phyloP scores from a whole-genome alignment of 2,329 filamentous ascomycete genomes.

The Grosmannia serpens region DNA sequence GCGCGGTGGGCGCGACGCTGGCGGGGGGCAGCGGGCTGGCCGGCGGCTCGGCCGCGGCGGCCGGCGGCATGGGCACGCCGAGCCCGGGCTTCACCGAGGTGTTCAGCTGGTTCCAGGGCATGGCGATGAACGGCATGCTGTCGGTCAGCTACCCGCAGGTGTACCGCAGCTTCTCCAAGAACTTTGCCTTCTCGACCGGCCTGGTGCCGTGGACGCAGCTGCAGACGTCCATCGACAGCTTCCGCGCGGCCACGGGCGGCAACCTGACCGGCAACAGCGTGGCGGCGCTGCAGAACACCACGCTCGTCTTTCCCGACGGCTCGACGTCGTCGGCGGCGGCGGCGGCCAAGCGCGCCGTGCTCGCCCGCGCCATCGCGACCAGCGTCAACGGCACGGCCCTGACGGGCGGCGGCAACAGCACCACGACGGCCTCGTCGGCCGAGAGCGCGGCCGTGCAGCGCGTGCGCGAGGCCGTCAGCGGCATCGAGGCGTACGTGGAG shows the following conservation, averaged over 20 bases:
- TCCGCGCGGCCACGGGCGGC: constrained; percentile 70
- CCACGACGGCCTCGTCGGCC: constrained; percentile 12
- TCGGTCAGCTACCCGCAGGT: constrained; percentile 79
- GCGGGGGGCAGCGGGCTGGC: constrained; percentile 17
- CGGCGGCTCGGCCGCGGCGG: constrained; percentile 27
- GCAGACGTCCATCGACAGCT: constrained; percentile 73
- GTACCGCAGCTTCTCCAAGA: constrained; percentile 81
- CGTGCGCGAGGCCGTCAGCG: constrained; percentile 45
- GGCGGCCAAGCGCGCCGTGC: constrained; percentile 40
- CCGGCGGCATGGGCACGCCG: constrained; percentile 43
- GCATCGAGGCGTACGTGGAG: constrained; percentile 75
- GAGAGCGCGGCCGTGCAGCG: constrained; percentile 14
- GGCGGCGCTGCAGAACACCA: constrained; percentile 60
- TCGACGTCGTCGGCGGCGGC: constrained; percentile 36
- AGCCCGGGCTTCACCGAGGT: constrained; percentile 82
- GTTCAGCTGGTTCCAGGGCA: constrained; percentile 80
- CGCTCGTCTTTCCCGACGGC: constrained; percentile 57
- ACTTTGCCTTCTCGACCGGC: constrained; percentile 86
- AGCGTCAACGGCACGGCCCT: constrained; percentile 26
- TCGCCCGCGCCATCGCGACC: constrained; percentile 27
- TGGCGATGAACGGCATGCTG: constrained; percentile 94
- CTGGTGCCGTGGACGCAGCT: constrained; percentile 73
- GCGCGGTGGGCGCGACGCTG: constrained; percentile 52
- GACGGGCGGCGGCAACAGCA: constrained; percentile 8
- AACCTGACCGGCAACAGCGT: constrained; percentile 76